Percentiles rank a stretch among this genome's conserved stretches.
Conservation (phyloP, 768 basidiomycete genomes). For the Jaapia argillacea region DNA sequence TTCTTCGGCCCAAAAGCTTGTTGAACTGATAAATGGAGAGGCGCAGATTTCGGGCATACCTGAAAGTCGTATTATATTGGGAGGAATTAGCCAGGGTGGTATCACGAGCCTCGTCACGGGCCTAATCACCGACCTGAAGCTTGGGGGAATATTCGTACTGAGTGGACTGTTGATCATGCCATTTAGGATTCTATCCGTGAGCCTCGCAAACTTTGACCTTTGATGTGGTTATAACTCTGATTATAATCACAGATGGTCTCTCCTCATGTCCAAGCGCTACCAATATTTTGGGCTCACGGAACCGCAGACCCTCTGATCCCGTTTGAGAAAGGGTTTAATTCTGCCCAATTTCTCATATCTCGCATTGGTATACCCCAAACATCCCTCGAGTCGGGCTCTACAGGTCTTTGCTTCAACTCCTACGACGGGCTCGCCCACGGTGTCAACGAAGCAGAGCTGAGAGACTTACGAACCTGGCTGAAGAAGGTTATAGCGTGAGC, state of each 20-base stretch:
- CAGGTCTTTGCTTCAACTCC: conserved; percentile 56
- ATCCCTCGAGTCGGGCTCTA: conserved; percentile 20
- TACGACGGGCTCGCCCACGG: conserved; percentile 66
- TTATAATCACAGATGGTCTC: conserved; percentile 37
- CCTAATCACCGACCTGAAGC: conserved; percentile 51
- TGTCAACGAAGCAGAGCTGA: conserved; percentile 52
- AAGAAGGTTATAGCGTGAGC: conserved; percentile 33
- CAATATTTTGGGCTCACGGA: conserved; percentile 87
- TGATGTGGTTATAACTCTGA: background rate
- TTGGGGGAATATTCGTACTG: conserved; percentile 64
- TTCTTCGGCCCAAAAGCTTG: conserved; percentile 47
- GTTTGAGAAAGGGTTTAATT: conserved; percentile 39
- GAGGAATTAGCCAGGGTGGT: conserved; percentile 85
- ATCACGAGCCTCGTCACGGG: conserved; percentile 72
- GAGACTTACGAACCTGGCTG: conserved; percentile 65
- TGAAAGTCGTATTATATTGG: conserved; percentile 65
- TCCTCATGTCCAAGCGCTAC: conserved; percentile 46
- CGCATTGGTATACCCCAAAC: conserved; percentile 34
- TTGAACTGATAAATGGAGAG: conserved; percentile 67
- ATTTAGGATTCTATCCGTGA: conserved; percentile 54
- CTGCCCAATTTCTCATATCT: conserved; percentile 45
- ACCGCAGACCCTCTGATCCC: conserved; percentile 65
- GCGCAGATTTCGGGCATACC: conserved; percentile 61
- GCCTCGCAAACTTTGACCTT: no score
- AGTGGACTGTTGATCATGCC: conserved; percentile 75